Conservation (phyloP, 805 yeast species). For the Metschnikowia aberdeeniae region DNA sequence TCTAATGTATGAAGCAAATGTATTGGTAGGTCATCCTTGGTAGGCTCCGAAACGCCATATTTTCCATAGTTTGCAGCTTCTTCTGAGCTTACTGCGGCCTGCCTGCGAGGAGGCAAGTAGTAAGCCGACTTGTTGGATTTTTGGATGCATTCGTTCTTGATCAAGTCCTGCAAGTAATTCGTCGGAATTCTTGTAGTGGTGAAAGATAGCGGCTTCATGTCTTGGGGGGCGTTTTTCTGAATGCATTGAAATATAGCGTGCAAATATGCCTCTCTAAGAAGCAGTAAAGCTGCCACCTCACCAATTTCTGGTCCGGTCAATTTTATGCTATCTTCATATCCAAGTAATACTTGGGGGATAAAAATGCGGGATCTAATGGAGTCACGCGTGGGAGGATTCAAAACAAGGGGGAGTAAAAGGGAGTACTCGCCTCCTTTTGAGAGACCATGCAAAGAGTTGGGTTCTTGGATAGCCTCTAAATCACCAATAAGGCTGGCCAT, state of each 20-base stretch:
- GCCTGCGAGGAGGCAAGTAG: conserved; percentile 15
- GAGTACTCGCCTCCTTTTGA: conserved; percentile 11
- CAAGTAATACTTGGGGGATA: conserved; percentile 6
- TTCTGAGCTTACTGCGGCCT: background rate
- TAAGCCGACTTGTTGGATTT: conserved; percentile 10
- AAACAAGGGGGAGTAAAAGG: conserved; percentile 12
- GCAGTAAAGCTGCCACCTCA: background rate
- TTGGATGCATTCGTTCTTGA: conserved; percentile 11
- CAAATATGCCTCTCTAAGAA: background rate
- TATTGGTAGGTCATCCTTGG: conserved; percentile 40
- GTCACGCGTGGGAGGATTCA: conserved; percentile 8
- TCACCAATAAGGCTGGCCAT: background rate
- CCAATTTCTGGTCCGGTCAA: background rate
- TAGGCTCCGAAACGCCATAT: background rate
- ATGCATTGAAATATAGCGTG: background rate
- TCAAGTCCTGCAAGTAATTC: conserved; percentile 9
- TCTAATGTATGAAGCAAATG: conserved; percentile 42
- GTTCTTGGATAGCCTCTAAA: background rate
- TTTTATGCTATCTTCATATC: background rate
- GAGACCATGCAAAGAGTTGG: background rate
- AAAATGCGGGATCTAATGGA: conserved; percentile 4
- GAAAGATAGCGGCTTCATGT: background rate
- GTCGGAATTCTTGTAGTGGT: conserved; percentile 8
- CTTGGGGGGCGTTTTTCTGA: background rate
- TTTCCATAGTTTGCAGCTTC: background rate